Base-by-base conservation (phyloP, 805 yeast genomes). In the Sungouiozyma intestinalis region DNA sequence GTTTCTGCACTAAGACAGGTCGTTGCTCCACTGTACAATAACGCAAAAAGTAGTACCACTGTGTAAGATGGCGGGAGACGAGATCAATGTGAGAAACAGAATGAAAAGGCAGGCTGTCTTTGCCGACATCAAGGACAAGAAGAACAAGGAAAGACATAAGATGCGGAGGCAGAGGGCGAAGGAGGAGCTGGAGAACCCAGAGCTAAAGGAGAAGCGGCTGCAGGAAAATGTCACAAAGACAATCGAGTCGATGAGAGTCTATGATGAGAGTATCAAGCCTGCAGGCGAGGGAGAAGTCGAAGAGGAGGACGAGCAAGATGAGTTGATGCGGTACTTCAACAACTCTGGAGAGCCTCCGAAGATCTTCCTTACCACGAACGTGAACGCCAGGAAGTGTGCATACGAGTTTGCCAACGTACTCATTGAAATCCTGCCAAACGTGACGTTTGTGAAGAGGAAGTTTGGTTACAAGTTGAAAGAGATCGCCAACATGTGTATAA, bases 371-470 rank as follows among this genome's bases (percentile, higher is more conserved):
- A 92, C 98, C 6, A 92, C 98, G 6, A 86, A 79, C 62, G 85
- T 85, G 33, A 72, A 78, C 52, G 96, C 97, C 14, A 79, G 78
- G 53, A 85, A 84, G 57, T 74, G 76, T 33, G 97, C 95, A 0
- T 88, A 86, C 60, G 88, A 83, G 55, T 87, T 92, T 67, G 88
- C 95, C 7, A 92, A 88, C 48, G 72, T 82, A 43, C 66, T 92
- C 50, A 74, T 84, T 66, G 95, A 87, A 48, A 72, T 88, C 32
- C 64, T 92, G 33, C 97, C 97, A 32, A 81, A 84, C 52, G 76
- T 83, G 1, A 80, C 88, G 4, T 92, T 90, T 59, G 79, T 88
- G 45, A 86, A 88, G 63, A 74, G 98, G 45, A 86, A 87, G 56
- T 73, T 78, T 52, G 90, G 90, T 53, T 88, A 79, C 60, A 72